Percentiles rank a stretch among this genome's conserved stretches.
Conservation (phyloP, 2,329 filamentous ascomycete species). For the Diplodia sapinea region DNA sequence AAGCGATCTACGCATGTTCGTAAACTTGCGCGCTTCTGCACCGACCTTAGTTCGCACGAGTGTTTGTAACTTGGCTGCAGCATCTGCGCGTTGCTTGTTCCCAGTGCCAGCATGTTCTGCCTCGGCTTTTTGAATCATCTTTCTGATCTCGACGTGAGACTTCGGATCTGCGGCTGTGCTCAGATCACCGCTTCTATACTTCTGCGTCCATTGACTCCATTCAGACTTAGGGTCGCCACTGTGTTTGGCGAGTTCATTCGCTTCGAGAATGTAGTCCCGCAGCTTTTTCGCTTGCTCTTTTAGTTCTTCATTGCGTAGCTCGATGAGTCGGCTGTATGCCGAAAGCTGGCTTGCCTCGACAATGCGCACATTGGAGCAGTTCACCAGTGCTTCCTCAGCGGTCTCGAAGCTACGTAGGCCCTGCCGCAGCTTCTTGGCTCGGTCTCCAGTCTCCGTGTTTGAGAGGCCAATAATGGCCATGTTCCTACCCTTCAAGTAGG, state of each 20-base stretch:
- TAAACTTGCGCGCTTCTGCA: not conserved
- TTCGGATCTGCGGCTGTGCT: not conserved
- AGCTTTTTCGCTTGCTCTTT: not conserved
- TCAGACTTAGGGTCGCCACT: not conserved
- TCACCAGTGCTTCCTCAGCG: conserved; percentile 61
- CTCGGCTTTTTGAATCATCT: not conserved
- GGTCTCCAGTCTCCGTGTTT: conserved; percentile 41
- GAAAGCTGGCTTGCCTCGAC: not conserved
- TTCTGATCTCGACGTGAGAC: not conserved
- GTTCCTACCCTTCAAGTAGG: conserved; percentile 58
- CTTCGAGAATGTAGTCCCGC: not conserved
- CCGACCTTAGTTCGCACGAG: conserved; percentile 6
- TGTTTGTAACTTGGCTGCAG: conserved; percentile 32
- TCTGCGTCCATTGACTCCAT: not conserved
- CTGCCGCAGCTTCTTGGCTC: conserved; percentile 50
- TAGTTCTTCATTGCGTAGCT: not conserved
- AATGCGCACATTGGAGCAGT: not conserved
- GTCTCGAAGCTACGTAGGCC: conserved; percentile 53
- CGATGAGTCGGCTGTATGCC: not conserved
- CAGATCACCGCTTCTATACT: not conserved
- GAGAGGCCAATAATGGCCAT: conserved; percentile 53
- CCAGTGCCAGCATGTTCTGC: not conserved
- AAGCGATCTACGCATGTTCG: conserved; percentile 35
- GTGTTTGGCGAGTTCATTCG: not conserved
- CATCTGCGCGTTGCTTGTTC: conserved; percentile 13